phyloP scores from a whole-genome alignment of 768 basidiomycete genomes.

The Suillus luteus region DNA sequence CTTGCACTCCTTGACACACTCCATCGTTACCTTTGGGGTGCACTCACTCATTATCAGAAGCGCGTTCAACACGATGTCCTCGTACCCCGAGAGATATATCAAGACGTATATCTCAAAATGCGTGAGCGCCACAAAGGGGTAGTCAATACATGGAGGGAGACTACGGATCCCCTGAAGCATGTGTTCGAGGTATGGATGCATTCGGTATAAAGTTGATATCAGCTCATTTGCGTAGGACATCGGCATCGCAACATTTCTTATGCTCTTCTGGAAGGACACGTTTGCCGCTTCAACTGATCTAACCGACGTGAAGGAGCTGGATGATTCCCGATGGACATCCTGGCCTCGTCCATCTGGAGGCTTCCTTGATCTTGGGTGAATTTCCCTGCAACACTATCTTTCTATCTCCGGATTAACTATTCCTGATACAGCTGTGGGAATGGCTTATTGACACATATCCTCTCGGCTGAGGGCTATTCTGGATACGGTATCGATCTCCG shows the following conservation, averaged over 20 bases:
- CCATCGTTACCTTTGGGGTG: constrained; percentile 89
- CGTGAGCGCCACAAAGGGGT: constrained; percentile 82
- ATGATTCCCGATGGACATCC: constrained; percentile 54
- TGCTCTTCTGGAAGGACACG: constrained; percentile 85
- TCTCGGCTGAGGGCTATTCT: constrained; percentile 77
- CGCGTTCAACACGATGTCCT: constrained; percentile 82
- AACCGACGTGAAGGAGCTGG: constrained; percentile 7
- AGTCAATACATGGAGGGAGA: constrained; percentile 74
- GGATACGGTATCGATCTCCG: constrained; percentile 89
- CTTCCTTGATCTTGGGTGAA: constrained; percentile 87
- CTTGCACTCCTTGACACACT: constrained; percentile 79
- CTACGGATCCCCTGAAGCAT: constrained; percentile 86
- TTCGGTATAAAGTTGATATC: not conserved
- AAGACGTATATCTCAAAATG: constrained; percentile 88
- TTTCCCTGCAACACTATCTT: constrained; percentile 4
- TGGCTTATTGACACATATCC: constrained; percentile 88
- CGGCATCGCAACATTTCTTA: constrained; percentile 90
- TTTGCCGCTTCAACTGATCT: constrained; percentile 37
- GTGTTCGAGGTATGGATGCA: constrained; percentile 73
- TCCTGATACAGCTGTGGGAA: constrained; percentile 74
- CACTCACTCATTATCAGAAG: constrained; percentile 80
- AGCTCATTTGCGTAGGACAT: constrained; percentile 63
- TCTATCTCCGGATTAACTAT: not conserved
- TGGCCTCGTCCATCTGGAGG: constrained; percentile 85
- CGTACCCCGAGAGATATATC: constrained; percentile 75